Conservation (phyloP, 2,329 filamentous ascomycete species). For the Aspergillus sp. region DNA sequence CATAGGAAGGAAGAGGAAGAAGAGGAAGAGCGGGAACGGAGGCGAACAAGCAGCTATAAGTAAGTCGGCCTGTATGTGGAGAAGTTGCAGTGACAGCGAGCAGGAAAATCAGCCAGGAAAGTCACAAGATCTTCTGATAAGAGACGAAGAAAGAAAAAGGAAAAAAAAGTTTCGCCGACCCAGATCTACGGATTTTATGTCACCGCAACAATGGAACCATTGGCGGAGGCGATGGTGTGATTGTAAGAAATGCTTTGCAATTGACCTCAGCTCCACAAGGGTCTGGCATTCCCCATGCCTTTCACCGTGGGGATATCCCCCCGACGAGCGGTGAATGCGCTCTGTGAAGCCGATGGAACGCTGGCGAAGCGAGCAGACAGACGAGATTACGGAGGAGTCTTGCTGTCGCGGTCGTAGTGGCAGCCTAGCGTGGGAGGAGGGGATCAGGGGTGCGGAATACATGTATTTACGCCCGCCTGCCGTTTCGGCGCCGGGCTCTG, state of each 20-base stretch:
- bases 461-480: conserved; percentile 4
- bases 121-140: conserved; percentile 10
- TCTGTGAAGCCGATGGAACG: not conserved
- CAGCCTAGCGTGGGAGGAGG: not conserved
- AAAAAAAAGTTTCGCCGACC: conserved; percentile 13
- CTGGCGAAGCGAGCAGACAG: not conserved
- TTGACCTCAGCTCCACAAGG: not conserved
- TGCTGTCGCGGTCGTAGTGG: not conserved
- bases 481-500: not conserved
- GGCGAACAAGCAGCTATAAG: conserved; percentile 9
- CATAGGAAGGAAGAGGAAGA: not conserved
- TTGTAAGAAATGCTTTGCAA: conserved; percentile 11
- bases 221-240: conserved; percentile 24
- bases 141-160: conserved; percentile 16
- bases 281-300: not conserved
- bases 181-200: conserved; percentile 18
- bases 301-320: not conserved
- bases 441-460: not conserved
- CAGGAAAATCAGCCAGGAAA: conserved; percentile 19
- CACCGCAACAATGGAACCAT: conserved; percentile 26
- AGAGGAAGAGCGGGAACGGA: not conserved
- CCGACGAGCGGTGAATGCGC: not conserved
- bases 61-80: conserved; percentile 13
- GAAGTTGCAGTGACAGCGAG: conserved; percentile 5
- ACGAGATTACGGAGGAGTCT: not conserved